These are phyloP conservation scores for Arthrinium phaeospermum DNA, from an alignment of 2,329 filamentous ascomycete species.

Conservation along the genomic window DNA sequence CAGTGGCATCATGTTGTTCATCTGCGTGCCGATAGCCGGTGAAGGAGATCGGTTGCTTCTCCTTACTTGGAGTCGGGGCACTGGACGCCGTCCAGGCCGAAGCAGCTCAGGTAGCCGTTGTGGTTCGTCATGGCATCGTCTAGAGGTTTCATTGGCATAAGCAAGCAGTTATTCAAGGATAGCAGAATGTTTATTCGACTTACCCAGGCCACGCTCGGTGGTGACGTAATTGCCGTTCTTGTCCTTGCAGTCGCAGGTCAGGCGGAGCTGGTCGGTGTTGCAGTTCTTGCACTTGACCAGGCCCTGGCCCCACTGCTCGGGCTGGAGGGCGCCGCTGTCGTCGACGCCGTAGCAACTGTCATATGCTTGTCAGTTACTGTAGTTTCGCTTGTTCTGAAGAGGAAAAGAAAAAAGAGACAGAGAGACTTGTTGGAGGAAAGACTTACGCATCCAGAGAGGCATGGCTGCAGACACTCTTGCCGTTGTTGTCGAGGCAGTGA, in stretches of 20 bases:
- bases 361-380: background rate
- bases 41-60: no score
- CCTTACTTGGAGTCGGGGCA: background rate
- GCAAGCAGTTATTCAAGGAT: background rate
- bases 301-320: background rate
- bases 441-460: background rate
- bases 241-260: slow-evolving; percentile 9
- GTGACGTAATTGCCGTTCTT: background rate
- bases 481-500: background rate
- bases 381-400: no score
- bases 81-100: background rate
- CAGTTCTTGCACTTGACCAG: background rate
- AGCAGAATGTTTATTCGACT: background rate
- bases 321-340: background rate
- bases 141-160: background rate
- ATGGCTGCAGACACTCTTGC: background rate
- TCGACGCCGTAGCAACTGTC: slow-evolving; percentile 2
- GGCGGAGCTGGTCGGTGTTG: background rate
- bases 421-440: no score
- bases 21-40: no score
- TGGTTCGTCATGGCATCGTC: background rate
- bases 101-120: background rate
- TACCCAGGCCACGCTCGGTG: background rate
- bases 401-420: no score
- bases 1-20: background rate